Evolutionary conservation across 306 rosid genomes (phyloP), one percentile per base, ranked within the genome.

Genomic region (Parietaria judaica): DNA sequence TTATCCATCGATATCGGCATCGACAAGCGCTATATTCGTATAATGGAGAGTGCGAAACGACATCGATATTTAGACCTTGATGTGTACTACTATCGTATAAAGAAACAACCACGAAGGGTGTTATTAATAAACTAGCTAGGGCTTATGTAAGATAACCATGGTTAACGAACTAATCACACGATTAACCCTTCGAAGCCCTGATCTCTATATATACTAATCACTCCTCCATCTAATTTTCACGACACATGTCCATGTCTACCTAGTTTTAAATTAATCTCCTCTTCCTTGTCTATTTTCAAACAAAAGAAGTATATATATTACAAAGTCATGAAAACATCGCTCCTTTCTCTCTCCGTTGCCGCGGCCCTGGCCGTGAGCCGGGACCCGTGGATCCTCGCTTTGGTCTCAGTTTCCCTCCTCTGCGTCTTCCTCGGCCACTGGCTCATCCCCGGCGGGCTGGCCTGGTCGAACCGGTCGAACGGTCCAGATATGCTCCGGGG

Each of bases 381-480:
- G n/a, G n/a, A n/a, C n/a, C n/a, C n/a, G n/a, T n/a, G n/a, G n/a
- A n/a, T n/a, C 55, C 39, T 69, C 60, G 41, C 8, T 56, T 49
- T 14, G 52, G n/a, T 49, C 5, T 14, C 52, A 36, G 64, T 72
- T 35, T 56, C 70, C 23, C 51, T 79, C 66, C 48, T 73, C 35
- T 48, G 72, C 56, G 4, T 85, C 68, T 69, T 75, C 15, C 75
- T 81, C 0, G 77, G 76, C 58, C 67, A 57, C 55, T 85, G 86
- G 86, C 77, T 81, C 43, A 31, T 83, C 65, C 87, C 95, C 0
- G 97, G 95, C 15, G 97, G 97, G 14, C 81, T 86, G 72, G 96
- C 96, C 65, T 91, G 97, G 97, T 77, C 95, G 37, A 56, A 55
- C 54, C 37, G 31, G 17, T 44, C 46, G 3, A 51, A 36, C 51